phyloP scores from a whole-genome alignment of 1,139 yeast species.

The Saccharomyces hybrid region DNA sequence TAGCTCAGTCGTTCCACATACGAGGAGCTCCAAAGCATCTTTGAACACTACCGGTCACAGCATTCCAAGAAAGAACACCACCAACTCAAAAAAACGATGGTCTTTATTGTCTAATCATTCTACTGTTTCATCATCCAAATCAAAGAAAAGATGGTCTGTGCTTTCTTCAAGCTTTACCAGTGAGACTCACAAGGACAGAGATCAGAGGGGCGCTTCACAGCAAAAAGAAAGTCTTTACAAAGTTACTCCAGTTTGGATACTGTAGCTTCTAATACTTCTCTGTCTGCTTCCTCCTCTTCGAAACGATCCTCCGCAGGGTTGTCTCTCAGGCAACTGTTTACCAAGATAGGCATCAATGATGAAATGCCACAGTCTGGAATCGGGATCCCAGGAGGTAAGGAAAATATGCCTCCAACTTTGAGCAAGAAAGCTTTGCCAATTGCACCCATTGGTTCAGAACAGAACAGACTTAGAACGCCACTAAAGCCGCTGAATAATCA shows the following conservation, averaged over 20 bases:
- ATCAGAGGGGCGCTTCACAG: constrained; percentile 15
- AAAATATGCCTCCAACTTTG: constrained; percentile 4
- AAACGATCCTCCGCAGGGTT: constrained; percentile 29
- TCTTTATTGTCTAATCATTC: constrained; percentile 27
- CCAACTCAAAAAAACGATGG: constrained; percentile 26
- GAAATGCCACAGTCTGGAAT: constrained; percentile 7
- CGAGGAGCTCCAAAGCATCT: background rate
- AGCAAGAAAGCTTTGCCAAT: background rate
- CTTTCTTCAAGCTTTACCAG: constrained; percentile 19
- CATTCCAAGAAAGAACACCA: constrained; percentile 4
- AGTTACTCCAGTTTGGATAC: background rate
- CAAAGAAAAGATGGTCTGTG: constrained; percentile 30
- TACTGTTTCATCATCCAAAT: constrained; percentile 10
- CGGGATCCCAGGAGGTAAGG: background rate
- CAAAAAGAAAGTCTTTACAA: constrained; percentile 15
- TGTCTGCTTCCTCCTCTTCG: constrained; percentile 11
- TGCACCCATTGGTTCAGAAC: background rate
- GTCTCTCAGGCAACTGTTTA: constrained; percentile 26
- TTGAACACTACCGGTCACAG: background rate
- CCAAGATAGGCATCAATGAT: constrained; percentile 22
- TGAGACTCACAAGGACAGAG: constrained; percentile 9
- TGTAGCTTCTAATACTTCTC: background rate
- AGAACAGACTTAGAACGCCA: background rate
- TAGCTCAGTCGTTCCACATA: background rate
- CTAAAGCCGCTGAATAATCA: background rate